Evolutionary conservation across 176 grass and related monocot species (phyloP), one percentile per base, ranked within the genome.

Genomic region (Triticum turgidum): DNA sequence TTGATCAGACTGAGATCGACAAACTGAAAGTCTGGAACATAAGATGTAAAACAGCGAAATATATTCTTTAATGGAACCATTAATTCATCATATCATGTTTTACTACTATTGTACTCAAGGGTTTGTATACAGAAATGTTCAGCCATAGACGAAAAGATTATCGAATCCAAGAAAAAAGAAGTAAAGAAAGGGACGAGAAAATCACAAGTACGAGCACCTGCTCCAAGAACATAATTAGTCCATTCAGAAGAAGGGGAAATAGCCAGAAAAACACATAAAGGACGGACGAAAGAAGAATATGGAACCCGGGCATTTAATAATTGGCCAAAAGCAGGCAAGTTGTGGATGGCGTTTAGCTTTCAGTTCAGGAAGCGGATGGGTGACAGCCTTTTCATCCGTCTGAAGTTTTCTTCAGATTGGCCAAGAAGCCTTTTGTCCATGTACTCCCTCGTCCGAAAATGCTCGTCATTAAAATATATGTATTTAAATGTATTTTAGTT

Each of bases 301-400:
- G 65, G 56, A 84, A 61, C 45, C 51, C 2, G 30, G 63, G 69
- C 51, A 88, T 77, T 87, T 85, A 88, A 91, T 88, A 84, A 85
- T 88, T 80, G 89, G 47, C 69, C 73, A 77, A 86, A 86, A 85
- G 86, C 24, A 30, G 86, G 78, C 78, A 78, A 88, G 77, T 82
- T 82, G 86, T 24, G 4, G 71, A 88, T 88, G 90, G 51, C 65
- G 77, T 27, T 83, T 86, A 82, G 86, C 81, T 85, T 88, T 91
- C 86, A 41, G 82, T 82, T 88, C 72, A 88, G 77, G 62, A 70
- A 52, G 52, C 51, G 82, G 86, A 85, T 54, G 65, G 66, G 33
- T 25, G 69, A 37, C 10, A 22, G 21, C 56, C 69, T 85, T 84
- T 81, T 91, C n/a, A 56, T 70, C 14, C 51, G 22, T 30, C 82